Percentiles rank a stretch among this genome's conserved stretches.
These are phyloP conservation scores for Narthecium ossifragum DNA, from an alignment of 106 monocot species.

Conservation along the genomic window DNA sequence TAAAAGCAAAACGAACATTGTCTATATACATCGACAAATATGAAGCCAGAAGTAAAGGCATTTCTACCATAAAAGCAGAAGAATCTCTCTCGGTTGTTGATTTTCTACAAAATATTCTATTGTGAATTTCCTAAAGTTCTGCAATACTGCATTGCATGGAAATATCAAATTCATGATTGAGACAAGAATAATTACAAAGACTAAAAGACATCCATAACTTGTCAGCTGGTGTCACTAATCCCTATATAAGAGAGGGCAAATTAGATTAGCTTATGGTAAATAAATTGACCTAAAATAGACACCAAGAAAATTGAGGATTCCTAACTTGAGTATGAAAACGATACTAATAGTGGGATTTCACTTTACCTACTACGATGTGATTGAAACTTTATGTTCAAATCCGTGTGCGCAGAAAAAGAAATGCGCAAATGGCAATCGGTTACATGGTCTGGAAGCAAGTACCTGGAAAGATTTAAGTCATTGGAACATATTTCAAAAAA, in stretches of 20 bases:
- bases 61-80: no score
- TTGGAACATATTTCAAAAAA: no score
- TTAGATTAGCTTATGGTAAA: not conserved
- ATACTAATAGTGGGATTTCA: not conserved
- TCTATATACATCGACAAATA: no score
- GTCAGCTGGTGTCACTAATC: constrained; percentile 34
- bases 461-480: no score
- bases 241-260: constrained; percentile 34
- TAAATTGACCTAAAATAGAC: no score
- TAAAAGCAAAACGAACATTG: no score
- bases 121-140: not conserved
- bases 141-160: not conserved
- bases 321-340: no score
- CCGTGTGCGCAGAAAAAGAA: constrained; percentile 38
- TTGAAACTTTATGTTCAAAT: constrained; percentile 47
- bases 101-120: not conserved
- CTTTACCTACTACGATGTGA: constrained; percentile 43
- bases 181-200: constrained; percentile 28
- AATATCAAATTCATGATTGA: constrained; percentile 23
- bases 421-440: constrained; percentile 32
- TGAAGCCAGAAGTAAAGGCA: no score
- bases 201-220: constrained; percentile 34
- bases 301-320: no score
- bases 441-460: constrained; percentile 40
- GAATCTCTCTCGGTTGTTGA: no score